Base-by-base conservation (phyloP, 805 yeast species). In the Brettanomyces bruxellensis region DNA sequence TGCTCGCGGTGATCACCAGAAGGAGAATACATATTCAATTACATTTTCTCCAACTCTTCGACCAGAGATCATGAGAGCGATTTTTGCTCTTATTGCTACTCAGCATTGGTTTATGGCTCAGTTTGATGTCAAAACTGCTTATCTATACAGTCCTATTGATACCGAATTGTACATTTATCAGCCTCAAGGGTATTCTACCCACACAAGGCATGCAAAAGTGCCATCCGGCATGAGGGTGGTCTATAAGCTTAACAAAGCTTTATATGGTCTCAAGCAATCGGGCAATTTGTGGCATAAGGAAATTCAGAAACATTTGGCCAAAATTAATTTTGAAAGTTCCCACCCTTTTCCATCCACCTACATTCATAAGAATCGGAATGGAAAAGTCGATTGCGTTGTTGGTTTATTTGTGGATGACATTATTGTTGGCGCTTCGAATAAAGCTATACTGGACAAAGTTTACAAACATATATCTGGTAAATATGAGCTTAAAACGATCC, bases 201-300 rank as follows among this genome's bases (percentile, higher is more conserved):
- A 18, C 18, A 18, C 18, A 18, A 18, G 18, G 18, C 18, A 18
- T 18, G 18, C 18, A 18, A 18, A 18, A 18, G 18, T 18, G 18
- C 18, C 18, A 18, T 18, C 18, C 18, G 18, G 18, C 18, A 18
- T 18, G 18, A 18, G 18, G 18, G 18, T 18, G 18, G 25, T 38
- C 14, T 44, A 11, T 28, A 28, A 23, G n/a, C 28, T 47, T 8
- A 39, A 44, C n/a, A 47, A 44, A 30, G 47, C 38, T 3, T n/a
- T 47, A 6, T 47, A 43, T 44, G 44, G 49, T 13, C 14, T 47
- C 7, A 47, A 47, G 36, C 47, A 43, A 22, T 28, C 38, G 25
- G 38, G 38, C 9, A 12, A 12, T 1, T 8, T 47, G 4, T 47
- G 44, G 49, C 32, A 34, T 25, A 34, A 43, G 11, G 40, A 32